Base-by-base conservation (phyloP, 2,329 filamentous ascomycete genomes). In the Macrophomina phaseolina region DNA sequence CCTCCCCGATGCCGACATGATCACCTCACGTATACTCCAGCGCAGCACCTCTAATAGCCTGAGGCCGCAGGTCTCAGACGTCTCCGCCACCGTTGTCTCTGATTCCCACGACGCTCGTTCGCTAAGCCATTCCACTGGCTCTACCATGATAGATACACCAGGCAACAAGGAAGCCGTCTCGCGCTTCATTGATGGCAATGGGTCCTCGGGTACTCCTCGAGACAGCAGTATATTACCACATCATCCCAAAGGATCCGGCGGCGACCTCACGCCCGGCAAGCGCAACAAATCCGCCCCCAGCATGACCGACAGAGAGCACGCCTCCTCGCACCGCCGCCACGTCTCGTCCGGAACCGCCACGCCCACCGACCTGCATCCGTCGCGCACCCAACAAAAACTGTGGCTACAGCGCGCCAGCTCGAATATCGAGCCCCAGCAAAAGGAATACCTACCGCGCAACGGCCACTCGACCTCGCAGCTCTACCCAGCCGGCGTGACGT, bases 361-460 rank as follows among this genome's bases (percentile, higher is more conserved):
- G 69, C 72, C 79, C 72, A 77, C 74, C n/a, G 71, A 77, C 80
- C 69, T 79, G 40, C 69, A 78, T 70, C 69, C 81, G 72, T 91
- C 89, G 64, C 85, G 90, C 14, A 91, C 89, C 1, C 90, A 92
- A 77, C 90, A 92, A 75, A 93, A 93, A 73, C 81, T 93, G 14
- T 90, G 91, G 78, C 83, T 93, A 1, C 90, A 92, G 73, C 86
- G 90, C 45, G 90, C 89, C 36, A 91, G 89, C 73, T 91, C 90
- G 3, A 87, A 86, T 70, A 89, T 92, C 56, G 90, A 92, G 71
- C 87, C 88, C 0, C 80, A 85, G 36, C 80, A 85, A 36, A 66
- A 66, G 28, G 36, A 45, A 86, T 77, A 89, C 67, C 74, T 80
- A 70, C 75, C 48, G 76, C 76, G 23, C 75, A 76, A 49, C 70